phyloP scores from a whole-genome alignment of 306 rosid genomes.

The Leucaena leucocephala region DNA sequence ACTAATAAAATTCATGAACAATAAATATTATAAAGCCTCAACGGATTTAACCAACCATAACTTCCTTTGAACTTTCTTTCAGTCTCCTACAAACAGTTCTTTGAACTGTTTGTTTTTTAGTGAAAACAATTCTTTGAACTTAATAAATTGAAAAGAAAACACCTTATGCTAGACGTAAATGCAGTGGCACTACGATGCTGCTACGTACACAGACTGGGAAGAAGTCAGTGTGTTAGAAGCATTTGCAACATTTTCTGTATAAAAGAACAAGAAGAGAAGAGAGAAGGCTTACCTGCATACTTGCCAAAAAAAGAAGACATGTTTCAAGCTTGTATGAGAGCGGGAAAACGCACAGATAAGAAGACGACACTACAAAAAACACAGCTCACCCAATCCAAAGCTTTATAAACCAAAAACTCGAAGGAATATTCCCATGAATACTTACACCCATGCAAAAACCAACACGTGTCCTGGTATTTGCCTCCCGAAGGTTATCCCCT shows the following conservation, averaged over 20 bases:
- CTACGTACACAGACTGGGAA: not conserved
- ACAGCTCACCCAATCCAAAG: constrained; percentile 18
- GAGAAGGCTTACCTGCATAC: constrained; percentile 54
- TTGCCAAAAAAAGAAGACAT: constrained; percentile 83
- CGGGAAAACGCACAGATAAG: not conserved
- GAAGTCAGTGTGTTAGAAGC: not conserved
- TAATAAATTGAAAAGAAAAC: too few relatives aligned
- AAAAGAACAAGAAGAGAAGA: not conserved
- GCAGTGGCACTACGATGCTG: not conserved
- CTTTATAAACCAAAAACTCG: constrained; percentile 44
- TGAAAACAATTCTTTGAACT: too few relatives aligned
- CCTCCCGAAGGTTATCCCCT: constrained; percentile 54
- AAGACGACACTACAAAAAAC: constrained; percentile 36
- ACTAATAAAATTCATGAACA: not conserved
- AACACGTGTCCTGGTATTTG: constrained; percentile 54
- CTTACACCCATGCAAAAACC: constrained; percentile 17
- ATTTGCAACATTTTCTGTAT: not conserved
- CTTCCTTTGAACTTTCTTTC: not conserved
- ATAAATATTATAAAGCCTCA: not conserved
- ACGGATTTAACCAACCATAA: not conserved
- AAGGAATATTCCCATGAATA: constrained; percentile 48
- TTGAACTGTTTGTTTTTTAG: too few relatives aligned
- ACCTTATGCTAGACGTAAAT: not conserved
- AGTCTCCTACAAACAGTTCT: too few relatives aligned
- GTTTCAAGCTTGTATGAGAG: constrained; percentile 28